These are phyloP conservation scores for Tulasnella sp. DNA, from an alignment of 768 basidiomycete genomes.

Conservation along the genomic window DNA sequence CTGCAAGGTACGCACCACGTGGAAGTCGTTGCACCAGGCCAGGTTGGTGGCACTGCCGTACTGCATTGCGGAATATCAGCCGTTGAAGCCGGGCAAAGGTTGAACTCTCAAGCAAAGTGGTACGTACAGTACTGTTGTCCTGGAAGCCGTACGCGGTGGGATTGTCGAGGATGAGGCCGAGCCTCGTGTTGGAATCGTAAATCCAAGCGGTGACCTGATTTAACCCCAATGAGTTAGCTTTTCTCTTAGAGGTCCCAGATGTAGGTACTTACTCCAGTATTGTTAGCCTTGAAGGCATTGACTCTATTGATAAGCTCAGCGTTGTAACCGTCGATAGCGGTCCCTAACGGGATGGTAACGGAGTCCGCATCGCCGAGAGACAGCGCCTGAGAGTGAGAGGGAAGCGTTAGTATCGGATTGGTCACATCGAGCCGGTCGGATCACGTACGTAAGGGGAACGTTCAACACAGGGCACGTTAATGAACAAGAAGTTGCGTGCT, in stretches of 20 bases:
- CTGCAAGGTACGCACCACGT: too few relatives aligned
- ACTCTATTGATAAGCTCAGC: constrained; percentile 39
- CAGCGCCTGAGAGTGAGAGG: not conserved
- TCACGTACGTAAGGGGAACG: constrained; percentile 48
- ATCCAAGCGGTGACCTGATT: constrained; percentile 42
- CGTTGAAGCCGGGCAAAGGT: not conserved
- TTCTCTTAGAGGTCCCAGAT: too few relatives aligned
- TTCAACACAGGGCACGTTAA: constrained; percentile 52
- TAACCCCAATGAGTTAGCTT: constrained; percentile 29
- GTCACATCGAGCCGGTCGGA: constrained; percentile 23
- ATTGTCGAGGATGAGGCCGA: constrained; percentile 42
- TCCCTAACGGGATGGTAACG: not conserved
- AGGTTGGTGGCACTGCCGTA: constrained; percentile 9
- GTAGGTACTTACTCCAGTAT: not conserved
- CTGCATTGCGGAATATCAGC: not conserved
- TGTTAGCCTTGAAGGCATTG: constrained; percentile 33
- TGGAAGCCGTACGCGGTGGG: constrained; percentile 47
- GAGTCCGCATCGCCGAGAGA: not conserved
- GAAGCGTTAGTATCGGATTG: not conserved
- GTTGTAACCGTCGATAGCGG: constrained; percentile 48
- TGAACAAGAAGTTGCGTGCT: constrained; percentile 56
- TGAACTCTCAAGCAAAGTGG: not conserved
- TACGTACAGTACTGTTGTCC: constrained; percentile 37
- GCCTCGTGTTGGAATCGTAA: constrained; percentile 46
- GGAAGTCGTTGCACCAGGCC: constrained; percentile 15